A percentile compares a stretch with the other conserved stretches of the same genome.
Evolutionary conservation across 2,329 filamentous ascomycete genomes (phyloP).

Genomic region (Nemania serpens): DNA sequence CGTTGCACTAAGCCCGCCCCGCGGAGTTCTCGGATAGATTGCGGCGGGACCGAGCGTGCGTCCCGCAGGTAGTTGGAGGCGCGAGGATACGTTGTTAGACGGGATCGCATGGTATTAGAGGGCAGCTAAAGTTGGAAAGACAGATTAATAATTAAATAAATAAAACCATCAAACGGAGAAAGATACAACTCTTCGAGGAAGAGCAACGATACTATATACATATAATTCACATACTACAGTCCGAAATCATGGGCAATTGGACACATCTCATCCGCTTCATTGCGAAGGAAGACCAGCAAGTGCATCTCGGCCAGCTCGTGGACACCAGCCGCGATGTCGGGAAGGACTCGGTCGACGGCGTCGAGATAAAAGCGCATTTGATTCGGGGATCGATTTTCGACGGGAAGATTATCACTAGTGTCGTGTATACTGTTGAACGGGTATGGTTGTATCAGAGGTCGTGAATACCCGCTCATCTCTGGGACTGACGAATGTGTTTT

Average conservation of each 20-base stretch:
- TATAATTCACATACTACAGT: not conserved
- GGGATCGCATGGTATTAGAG: not conserved
- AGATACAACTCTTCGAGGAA: not conserved
- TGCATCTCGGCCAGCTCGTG: constrained; percentile 25
- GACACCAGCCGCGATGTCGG: constrained; percentile 25
- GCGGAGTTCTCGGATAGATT: constrained; percentile 14
- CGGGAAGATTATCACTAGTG: constrained; percentile 10
- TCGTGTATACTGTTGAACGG: constrained; percentile 24
- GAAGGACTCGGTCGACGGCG: constrained; percentile 23
- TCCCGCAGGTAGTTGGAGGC: constrained; percentile 12
- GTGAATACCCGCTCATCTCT: not conserved
- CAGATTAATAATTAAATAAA: not conserved
- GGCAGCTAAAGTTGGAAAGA: not conserved
- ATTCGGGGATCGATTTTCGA: constrained; percentile 22
- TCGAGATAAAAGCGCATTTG: constrained; percentile 25
- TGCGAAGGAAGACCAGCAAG: constrained; percentile 25
- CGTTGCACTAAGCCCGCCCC: constrained; percentile 4
- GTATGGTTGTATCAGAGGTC: constrained; percentile 1
- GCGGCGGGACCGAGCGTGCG: constrained; percentile 18
- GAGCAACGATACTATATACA: not conserved
- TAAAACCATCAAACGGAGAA: not conserved
- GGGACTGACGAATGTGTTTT: not conserved
- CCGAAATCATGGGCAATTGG: constrained; percentile 24
- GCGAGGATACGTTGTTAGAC: constrained; percentile 4
- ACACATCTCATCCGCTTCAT: constrained; percentile 29